Base-by-base conservation (phyloP, 2,329 filamentous ascomycete species). In the Xylaria sp. region DNA sequence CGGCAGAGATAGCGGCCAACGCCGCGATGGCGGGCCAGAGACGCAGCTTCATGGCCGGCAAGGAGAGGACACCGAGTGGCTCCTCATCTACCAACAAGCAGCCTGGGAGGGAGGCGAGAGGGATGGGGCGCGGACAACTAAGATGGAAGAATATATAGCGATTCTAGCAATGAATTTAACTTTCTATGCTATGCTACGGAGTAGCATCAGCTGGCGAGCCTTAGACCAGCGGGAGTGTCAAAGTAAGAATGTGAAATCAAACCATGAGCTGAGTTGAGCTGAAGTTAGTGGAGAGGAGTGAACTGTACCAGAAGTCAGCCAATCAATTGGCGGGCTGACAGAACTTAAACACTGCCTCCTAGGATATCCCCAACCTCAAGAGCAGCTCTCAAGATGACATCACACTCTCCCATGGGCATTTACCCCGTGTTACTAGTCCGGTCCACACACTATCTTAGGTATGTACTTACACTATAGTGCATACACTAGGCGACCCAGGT, bases 1-100 rank as follows among this genome's bases (percentile, higher is more conserved):
- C 72, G 70, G 78, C 80, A 50, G 79, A 61, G 65, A 47, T 11
- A 70, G 75, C 77, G 64, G 78, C 73, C 71, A 79, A 65, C 50
- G 72, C 75, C 67, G 71, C 65, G 45, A 78, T 59, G 66, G 71
- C 71, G 22, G 73, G 67, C 73, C 72, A 74, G 47, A 76, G 54
- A 69, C 59, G 69, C 60, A 73, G 47, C 67, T 70, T 77, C 76
- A 78, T 77, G 69, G 66, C 68, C 36, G 42, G 49, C 42, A 67
- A 58, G 27, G 44, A 51, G 61, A 64, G 27, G 57, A 54, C 33
- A 17, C 56, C 42, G 39, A 22, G 44, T 15, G 27, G 47, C 51
- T 64, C 42, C 51, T 65, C 65, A 69, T 68, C 36, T 58, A 55
- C 49, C 42, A 54, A 47, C 20, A 11, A 50, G 31, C 49, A 36